Evolutionary conservation across 306 rosid genomes (phyloP).

Genomic region (Parietaria judaica): DNA sequence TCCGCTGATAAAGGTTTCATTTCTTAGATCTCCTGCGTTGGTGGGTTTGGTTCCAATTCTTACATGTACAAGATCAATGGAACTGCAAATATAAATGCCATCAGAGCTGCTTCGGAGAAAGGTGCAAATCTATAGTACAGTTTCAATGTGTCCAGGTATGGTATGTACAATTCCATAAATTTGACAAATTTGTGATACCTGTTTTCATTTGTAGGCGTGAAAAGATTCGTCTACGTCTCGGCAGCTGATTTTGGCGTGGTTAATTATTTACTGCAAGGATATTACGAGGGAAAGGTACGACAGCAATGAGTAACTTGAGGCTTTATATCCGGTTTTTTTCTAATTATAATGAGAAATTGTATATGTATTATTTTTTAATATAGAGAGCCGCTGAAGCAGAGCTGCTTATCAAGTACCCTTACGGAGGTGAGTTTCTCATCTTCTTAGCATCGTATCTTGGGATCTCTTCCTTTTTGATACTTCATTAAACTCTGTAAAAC

Average conservation of each 20-base stretch:
- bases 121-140: slow-evolving; percentile 32
- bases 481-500: slow-evolving; percentile 2
- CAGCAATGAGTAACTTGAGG: slow-evolving; percentile 7
- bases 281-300: slow-evolving; percentile 92
- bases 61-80: slow-evolving; percentile 95
- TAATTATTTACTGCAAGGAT: slow-evolving; percentile 69
- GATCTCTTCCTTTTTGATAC: background rate
- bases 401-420: slow-evolving; percentile 59
- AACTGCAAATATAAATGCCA: slow-evolving; percentile 91
- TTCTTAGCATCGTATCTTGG: background rate
- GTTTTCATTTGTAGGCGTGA: slow-evolving; percentile 55
- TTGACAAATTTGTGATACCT: too few species aligned
- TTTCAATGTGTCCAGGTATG: background rate
- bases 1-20: slow-evolving; percentile 33
- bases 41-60: slow-evolving; percentile 96
- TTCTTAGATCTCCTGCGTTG: slow-evolving; percentile 81
- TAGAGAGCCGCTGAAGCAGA: slow-evolving; percentile 95
- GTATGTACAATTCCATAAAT: background rate
- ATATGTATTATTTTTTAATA: slow-evolving; percentile 20
- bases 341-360: slow-evolving; percentile 10
- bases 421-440: slow-evolving; percentile 53
- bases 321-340: background rate
- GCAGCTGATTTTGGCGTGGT: slow-evolving; percentile 90
- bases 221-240: slow-evolving; percentile 83
- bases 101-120: slow-evolving; percentile 82